These are phyloP conservation scores for Myxozyma neglecta DNA, from an alignment of 805 yeast genomes.

Conservation along the genomic window DNA sequence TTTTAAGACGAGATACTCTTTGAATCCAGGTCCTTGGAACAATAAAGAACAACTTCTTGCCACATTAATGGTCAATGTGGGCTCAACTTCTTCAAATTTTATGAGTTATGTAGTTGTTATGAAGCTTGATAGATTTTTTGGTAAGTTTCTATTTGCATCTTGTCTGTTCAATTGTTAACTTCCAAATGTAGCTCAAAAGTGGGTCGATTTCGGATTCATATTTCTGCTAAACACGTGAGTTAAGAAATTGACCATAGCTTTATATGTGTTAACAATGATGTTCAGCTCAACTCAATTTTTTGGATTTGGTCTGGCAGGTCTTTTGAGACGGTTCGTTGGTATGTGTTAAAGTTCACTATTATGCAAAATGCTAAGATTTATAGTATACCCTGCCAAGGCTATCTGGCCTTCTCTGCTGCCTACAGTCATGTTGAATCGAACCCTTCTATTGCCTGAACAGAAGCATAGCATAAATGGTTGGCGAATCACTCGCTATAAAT, in stretches of 20 bases:
- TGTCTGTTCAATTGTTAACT: too few species aligned
- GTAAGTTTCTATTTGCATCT: background rate
- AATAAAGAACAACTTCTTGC: slow-evolving; percentile 35
- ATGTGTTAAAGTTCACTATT: slow-evolving; percentile 60
- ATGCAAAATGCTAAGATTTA: slow-evolving; percentile 49
- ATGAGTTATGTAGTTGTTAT: slow-evolving; percentile 7
- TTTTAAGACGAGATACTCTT: slow-evolving; percentile 42
- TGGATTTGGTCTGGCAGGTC: slow-evolving; percentile 56
- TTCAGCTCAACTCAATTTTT: slow-evolving; percentile 59
- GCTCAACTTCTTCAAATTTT: background rate
- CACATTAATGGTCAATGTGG: slow-evolving; percentile 26
- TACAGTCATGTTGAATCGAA: slow-evolving; percentile 52
- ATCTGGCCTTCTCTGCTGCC: slow-evolving; percentile 69
- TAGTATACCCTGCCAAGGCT: slow-evolving; percentile 44
- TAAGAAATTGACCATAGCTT: slow-evolving; percentile 38
- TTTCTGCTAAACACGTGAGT: slow-evolving; percentile 52
- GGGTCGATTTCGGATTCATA: slow-evolving; percentile 53
- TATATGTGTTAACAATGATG: slow-evolving; percentile 48
- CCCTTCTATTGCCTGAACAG: slow-evolving; percentile 44
- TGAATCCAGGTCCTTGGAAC: slow-evolving; percentile 66
- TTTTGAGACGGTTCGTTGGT: slow-evolving; percentile 46
- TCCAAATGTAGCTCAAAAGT: slow-evolving; percentile 11
- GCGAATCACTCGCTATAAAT: slow-evolving; percentile 53
- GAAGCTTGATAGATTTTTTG: slow-evolving; percentile 43
- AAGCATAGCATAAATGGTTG: slow-evolving; percentile 53